Conservation (phyloP, 805 yeast genomes). For the Barnettozyma siamensis region DNA sequence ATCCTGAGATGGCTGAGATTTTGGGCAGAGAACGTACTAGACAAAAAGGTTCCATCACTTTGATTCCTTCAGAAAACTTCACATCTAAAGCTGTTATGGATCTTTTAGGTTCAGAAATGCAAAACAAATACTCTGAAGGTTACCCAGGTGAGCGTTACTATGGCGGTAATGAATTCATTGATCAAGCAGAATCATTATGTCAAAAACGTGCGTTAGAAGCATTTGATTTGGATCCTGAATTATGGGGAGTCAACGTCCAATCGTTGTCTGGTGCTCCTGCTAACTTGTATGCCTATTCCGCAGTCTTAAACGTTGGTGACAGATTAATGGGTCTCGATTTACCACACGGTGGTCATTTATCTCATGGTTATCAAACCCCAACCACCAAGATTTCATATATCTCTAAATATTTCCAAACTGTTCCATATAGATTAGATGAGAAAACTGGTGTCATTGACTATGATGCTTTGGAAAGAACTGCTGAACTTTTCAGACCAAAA, state of each 20-base stretch:
- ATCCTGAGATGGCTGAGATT: constrained; percentile 73
- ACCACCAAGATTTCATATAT: constrained; percentile 91
- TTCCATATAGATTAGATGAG: constrained; percentile 94
- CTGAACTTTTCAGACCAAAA: constrained; percentile 91
- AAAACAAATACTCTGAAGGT: constrained; percentile 98
- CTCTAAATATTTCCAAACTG: constrained; percentile 94
- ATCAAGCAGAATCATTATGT: constrained; percentile 86
- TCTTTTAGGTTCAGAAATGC: constrained; percentile 95
- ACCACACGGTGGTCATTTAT: constrained; percentile 98
- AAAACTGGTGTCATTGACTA: constrained; percentile 94
- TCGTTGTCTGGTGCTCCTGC: constrained; percentile 97
- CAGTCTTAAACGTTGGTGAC: constrained; percentile 91
- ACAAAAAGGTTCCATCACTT: constrained; percentile 88
- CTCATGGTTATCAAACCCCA: constrained; percentile 97
- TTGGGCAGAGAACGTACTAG: constrained; percentile 78
- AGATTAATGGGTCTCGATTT: constrained; percentile 96
- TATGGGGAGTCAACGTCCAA: constrained; percentile 99
- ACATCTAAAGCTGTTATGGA: constrained; percentile 95
- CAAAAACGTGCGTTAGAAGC: constrained; percentile 93
- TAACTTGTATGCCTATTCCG: constrained; percentile 93
- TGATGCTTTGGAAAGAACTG: constrained; percentile 89
- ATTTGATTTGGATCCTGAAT: constrained; percentile 67
- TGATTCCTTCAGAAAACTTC: constrained; percentile 96
- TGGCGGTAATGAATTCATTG: constrained; percentile 97
- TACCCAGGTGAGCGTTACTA: constrained; percentile 99